Evolutionary conservation across 495 filamentous ascomycete genomes (phyloP).

Genomic region (Thermochaetoides thermophila): DNA sequence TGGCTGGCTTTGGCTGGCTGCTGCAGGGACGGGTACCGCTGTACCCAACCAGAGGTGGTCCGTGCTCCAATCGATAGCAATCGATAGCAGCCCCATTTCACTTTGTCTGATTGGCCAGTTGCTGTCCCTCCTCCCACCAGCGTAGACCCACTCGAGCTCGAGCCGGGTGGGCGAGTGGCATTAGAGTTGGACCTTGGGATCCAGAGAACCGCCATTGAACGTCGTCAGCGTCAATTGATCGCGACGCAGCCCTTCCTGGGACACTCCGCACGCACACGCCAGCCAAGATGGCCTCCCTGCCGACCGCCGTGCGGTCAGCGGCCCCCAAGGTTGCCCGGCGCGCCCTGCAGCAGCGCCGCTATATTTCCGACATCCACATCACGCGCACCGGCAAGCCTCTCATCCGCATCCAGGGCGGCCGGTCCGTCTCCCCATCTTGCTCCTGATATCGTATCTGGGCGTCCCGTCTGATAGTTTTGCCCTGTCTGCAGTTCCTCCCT

Average conservation of each 20-base stretch:
- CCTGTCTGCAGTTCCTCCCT: slow-evolving; percentile 17
- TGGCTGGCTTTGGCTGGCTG: slow-evolving; percentile 11
- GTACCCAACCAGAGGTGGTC: too few relatives aligned
- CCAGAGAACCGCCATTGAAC: slow-evolving; percentile 5
- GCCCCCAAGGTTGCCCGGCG: slow-evolving; percentile 15
- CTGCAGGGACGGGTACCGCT: too few relatives aligned
- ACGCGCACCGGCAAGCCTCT: slow-evolving; percentile 80
- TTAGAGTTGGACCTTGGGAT: slow-evolving; percentile 13
- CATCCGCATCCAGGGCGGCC: slow-evolving; percentile 65
- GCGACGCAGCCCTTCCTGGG: slow-evolving; percentile 20
- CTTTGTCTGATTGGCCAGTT: slow-evolving; percentile 5
- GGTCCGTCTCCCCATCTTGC: slow-evolving; percentile 40
- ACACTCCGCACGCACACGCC: slow-evolving; percentile 7
- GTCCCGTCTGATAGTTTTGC: slow-evolving; percentile 25
- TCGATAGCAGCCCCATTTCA: too few relatives aligned
- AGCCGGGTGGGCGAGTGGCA: too few relatives aligned
- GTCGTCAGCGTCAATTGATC: slow-evolving; percentile 20
- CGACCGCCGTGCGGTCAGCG: slow-evolving; percentile 31
- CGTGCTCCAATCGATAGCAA: too few relatives aligned
- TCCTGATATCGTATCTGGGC: slow-evolving; percentile 53
- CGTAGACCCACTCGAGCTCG: too few relatives aligned
- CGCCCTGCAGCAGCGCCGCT: slow-evolving; percentile 29
- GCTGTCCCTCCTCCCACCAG: too few relatives aligned
- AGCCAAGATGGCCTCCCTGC: slow-evolving; percentile 34
- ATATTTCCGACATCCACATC: slow-evolving; percentile 66